A percentile compares a stretch with the other conserved stretches of the same genome.
These are phyloP conservation scores for Wallacemonas sp. DNA, from an alignment of 208 protist genomes.

Conservation along the genomic window DNA sequence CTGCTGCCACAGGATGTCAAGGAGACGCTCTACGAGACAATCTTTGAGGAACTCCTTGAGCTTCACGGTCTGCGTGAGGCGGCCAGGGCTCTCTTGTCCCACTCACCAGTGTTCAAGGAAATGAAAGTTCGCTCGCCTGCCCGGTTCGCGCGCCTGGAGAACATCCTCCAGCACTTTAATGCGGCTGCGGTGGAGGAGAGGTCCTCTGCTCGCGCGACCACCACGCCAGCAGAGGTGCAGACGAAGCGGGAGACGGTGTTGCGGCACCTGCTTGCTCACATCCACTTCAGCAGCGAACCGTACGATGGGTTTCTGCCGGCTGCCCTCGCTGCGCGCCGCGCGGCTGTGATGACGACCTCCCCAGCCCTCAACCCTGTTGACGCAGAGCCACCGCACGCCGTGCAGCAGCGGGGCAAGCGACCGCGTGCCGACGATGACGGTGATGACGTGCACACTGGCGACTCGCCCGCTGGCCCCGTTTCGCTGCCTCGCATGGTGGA, in stretches of 20 bases:
- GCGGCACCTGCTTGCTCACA: conserved; percentile 44
- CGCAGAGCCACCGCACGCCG: not conserved
- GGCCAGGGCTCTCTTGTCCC: conserved; percentile 68
- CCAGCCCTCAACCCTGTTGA: too few species aligned
- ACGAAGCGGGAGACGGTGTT: conserved; percentile 46
- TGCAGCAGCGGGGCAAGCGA: too few species aligned
- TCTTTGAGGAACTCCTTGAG: conserved; percentile 80
- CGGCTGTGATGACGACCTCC: not conserved
- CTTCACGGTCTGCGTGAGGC: conserved; percentile 63
- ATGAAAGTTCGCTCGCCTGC: conserved; percentile 50
- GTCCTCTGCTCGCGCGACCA: not conserved
- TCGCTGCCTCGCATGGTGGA: not conserved
- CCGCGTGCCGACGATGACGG: not conserved
- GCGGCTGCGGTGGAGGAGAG: conserved; percentile 24
- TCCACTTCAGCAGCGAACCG: conserved; percentile 50
- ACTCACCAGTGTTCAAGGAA: conserved; percentile 68
- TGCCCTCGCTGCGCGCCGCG: conserved; percentile 27
- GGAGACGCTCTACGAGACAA: conserved; percentile 69
- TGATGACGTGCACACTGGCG: too few species aligned
- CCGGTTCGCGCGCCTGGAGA: conserved; percentile 66
- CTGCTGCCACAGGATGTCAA: conserved; percentile 72
- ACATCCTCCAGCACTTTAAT: conserved; percentile 49
- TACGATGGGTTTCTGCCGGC: conserved; percentile 52
- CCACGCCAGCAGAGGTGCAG: conserved; percentile 24
- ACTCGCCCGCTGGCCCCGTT: not conserved